Evolutionary conservation across 2,329 filamentous ascomycete species (phyloP).

Genomic region (Aspergillus ruber): DNA sequence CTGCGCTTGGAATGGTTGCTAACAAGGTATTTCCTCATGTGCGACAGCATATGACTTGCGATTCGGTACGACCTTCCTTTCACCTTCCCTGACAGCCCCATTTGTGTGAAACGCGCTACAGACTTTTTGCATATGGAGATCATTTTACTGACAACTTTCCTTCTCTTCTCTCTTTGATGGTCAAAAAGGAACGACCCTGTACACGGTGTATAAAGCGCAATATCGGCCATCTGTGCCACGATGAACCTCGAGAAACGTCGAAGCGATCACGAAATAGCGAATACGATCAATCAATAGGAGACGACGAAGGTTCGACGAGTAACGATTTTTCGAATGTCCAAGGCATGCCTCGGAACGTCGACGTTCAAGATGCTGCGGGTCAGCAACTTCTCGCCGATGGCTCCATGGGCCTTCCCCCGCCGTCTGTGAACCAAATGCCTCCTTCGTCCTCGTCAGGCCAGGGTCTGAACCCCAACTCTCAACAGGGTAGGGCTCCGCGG

Average conservation of each 20-base stretch:
- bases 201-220: slow-evolving; percentile 96
- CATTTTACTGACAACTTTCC: slow-evolving; percentile 26
- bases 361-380: slow-evolving; percentile 51
- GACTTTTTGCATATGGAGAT: slow-evolving; percentile 4
- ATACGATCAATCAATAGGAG: slow-evolving; percentile 50
- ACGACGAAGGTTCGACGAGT: slow-evolving; percentile 50
- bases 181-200: slow-evolving; percentile 83
- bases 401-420: slow-evolving; percentile 47
- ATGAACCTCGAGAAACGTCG: slow-evolving; percentile 83
- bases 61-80: slow-evolving; percentile 60
- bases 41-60: slow-evolving; percentile 82
- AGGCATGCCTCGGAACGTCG: slow-evolving; percentile 48
- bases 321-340: slow-evolving; percentile 40
- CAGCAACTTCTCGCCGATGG: slow-evolving; percentile 37
- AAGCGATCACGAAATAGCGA: slow-evolving; percentile 68
- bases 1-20: slow-evolving; percentile 32
- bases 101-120: slow-evolving; percentile 19
- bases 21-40: slow-evolving; percentile 39
- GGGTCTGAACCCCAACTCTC: slow-evolving; percentile 57
- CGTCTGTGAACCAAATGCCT: slow-evolving; percentile 53
- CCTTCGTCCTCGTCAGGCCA: slow-evolving; percentile 62
- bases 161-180: slow-evolving; percentile 4
- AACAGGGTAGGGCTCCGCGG: slow-evolving; percentile 60
- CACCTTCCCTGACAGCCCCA: slow-evolving; percentile 8
- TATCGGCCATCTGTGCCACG: slow-evolving; percentile 96